Evolutionary conservation across 495 filamentous ascomycete genomes (phyloP).

Genomic region (Parmelia sp.): DNA sequence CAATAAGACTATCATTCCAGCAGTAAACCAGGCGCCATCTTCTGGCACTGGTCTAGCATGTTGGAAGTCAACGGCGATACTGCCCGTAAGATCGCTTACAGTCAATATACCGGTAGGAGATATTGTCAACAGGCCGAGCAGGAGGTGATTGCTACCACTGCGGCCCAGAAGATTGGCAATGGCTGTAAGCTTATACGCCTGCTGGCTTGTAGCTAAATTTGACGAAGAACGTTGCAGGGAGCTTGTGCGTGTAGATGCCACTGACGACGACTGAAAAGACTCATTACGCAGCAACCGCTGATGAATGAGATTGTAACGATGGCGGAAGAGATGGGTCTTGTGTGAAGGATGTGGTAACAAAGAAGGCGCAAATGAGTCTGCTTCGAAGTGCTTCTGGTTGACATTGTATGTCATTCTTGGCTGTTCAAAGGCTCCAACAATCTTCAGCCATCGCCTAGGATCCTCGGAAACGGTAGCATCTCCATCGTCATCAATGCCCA

Average conservation of each 20-base stretch:
- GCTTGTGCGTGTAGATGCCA: conserved; percentile 25
- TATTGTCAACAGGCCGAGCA: conserved; percentile 75
- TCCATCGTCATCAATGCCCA: conserved; percentile 57
- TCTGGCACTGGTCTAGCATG: conserved; percentile 76
- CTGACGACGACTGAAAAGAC: conserved; percentile 67
- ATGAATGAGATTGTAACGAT: conserved; percentile 83
- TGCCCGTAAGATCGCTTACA: conserved; percentile 79
- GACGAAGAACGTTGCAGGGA: conserved; percentile 50
- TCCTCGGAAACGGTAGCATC: conserved; percentile 49
- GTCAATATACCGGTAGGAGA: conserved; percentile 77
- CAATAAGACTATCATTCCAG: conserved; percentile 90
- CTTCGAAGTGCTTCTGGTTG: conserved; percentile 86
- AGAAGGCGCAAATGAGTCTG: conserved; percentile 58
- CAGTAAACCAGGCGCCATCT: conserved; percentile 82
- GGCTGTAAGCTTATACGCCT: conserved; percentile 83
- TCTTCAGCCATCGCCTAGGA: conserved; percentile 69
- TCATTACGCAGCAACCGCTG: conserved; percentile 89
- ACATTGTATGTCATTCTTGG: conserved; percentile 80
- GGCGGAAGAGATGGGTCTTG: conserved; percentile 79
- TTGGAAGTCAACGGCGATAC: conserved; percentile 73
- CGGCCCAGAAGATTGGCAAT: conserved; percentile 91
- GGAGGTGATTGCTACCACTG: conserved; percentile 74
- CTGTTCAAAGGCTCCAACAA: conserved; percentile 75
- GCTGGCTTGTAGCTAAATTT: conserved; percentile 43
- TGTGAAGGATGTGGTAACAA: conserved; percentile 72